A percentile compares a stretch with the other conserved stretches of the same genome.
Conservation (phyloP, 2,329 filamentous ascomycete species). For the Exophiala viscosa region DNA sequence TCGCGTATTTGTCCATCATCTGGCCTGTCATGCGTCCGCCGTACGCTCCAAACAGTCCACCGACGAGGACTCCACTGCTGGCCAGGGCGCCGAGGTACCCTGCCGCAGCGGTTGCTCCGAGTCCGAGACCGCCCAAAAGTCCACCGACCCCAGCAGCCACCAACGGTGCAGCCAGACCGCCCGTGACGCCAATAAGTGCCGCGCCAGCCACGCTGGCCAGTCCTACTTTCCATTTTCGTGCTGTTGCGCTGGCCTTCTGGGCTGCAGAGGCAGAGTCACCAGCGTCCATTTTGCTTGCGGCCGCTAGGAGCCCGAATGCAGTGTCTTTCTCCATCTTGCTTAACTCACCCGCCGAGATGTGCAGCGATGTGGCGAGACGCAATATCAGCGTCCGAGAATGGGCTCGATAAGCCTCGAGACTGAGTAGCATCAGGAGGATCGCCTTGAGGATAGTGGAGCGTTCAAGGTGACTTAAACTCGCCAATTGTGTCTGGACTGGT, state of each 20-base stretch:
- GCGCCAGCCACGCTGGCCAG: conserved; percentile 76
- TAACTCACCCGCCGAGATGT: conserved; percentile 58
- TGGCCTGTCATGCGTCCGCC: conserved; percentile 69
- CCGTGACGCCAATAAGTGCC: conserved; percentile 70
- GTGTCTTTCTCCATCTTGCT: conserved; percentile 66
- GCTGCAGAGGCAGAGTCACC: conserved; percentile 59
- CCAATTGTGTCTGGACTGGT: conserved; percentile 57
- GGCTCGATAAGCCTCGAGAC: conserved; percentile 66
- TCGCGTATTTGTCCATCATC: conserved; percentile 72
- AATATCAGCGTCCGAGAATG: conserved; percentile 67
- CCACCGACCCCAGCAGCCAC: conserved; percentile 69
- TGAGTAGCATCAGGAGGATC: conserved; percentile 63
- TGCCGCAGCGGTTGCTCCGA: conserved; percentile 45
- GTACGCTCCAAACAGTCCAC: conserved; percentile 76
- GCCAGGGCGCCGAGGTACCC: conserved; percentile 56
- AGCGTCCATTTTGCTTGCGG: conserved; percentile 49
- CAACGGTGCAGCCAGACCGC: conserved; percentile 67
- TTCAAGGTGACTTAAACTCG: conserved; percentile 55
- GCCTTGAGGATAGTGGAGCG: conserved; percentile 64
- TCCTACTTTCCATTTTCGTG: conserved; percentile 69
- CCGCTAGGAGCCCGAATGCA: conserved; percentile 65
- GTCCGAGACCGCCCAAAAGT: conserved; percentile 64
- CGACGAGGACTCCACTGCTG: conserved; percentile 67
- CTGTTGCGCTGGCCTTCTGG: conserved; percentile 58
- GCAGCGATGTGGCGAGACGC: conserved; percentile 62